Evolutionary conservation across 306 rosid genomes (phyloP), one percentile per base, ranked within the genome.

Genomic region (Pueraria montana): DNA sequence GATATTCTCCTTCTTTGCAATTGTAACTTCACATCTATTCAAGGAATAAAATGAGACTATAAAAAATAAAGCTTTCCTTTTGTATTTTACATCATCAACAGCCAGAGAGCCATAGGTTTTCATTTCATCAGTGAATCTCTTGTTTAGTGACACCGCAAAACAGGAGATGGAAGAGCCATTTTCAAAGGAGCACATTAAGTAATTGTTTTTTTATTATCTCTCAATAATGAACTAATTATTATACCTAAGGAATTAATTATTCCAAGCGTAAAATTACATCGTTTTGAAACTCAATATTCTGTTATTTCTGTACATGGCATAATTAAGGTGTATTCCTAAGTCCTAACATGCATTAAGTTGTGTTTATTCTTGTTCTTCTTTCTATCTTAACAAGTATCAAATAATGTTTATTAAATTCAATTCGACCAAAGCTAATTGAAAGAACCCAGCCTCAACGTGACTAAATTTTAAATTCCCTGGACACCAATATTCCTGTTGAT

Each of bases 1-100:
- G 86, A 73, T 83, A 59, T 30, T 82, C 89, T 89, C 82, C 92
- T 93, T 83, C 91, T 86, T 69, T 84, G 93, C 75, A 85, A 83
- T 66, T 82, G 89, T 34, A 86, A 79, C 82, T 91, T 92, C 52
- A 67, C 74, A 86, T 76, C 90, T 82, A 80, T 71, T 78, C 77
- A 83, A 45, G 58, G 81, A 48, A 43, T 23, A 69, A 34, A 73
- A 83, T 56, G 11, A 80, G 73, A 61, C 32, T 17, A 27, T 27
- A 85, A 7, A 5, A 64, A 64, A 72, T 76, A 78, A 36, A 75
- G 70, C 20, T 30, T 65, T 73, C 78, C 62, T 78, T 66, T 58
- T 24, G 42, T 32, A 56, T 69, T 80, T 84, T 78, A 50, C 71
- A 74, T 43, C 32, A 77, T 76, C 24, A 82, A 81, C 63, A 65